A percentile compares a stretch with the other conserved stretches of the same genome.
Conservation (phyloP, 805 yeast species). For the Spathaspora boniae region DNA sequence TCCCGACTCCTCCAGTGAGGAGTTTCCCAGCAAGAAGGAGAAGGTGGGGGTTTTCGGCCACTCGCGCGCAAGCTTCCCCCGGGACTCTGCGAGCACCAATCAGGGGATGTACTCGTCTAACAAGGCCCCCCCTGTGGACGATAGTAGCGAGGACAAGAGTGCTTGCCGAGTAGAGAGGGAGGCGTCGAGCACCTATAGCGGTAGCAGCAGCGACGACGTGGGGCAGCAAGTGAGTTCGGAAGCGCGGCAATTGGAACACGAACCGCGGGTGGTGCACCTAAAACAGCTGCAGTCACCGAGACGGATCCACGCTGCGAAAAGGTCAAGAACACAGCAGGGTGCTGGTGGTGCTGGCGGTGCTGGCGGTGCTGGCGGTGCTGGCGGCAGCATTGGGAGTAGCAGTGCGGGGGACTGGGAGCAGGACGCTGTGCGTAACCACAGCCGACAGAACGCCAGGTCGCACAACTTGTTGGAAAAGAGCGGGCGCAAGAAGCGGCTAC, state of each 20-base stretch:
- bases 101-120: slow-evolving; percentile 7
- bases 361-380: neutral
- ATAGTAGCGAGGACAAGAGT: slow-evolving; percentile 3
- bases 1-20: slow-evolving; percentile 6
- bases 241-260: slow-evolving; percentile 5
- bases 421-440: slow-evolving; percentile 3
- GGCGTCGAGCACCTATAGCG: slow-evolving; percentile 6
- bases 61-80: slow-evolving; percentile 6
- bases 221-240: slow-evolving; percentile 5
- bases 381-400: neutral
- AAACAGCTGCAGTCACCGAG: slow-evolving; percentile 3
- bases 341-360: neutral
- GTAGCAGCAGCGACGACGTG: slow-evolving; percentile 6
- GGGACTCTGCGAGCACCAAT: slow-evolving; percentile 7
- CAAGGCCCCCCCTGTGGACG: neutral
- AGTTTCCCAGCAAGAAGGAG: slow-evolving; percentile 7
- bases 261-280: neutral
- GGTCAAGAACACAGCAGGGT: neutral
- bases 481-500: slow-evolving; percentile 30
- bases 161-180: too few species aligned
- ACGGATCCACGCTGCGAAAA: neutral
- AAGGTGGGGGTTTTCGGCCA: slow-evolving; percentile 8
- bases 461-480: slow-evolving; percentile 17
- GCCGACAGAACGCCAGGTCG: slow-evolving; percentile 5
- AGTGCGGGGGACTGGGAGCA: slow-evolving; percentile 7